These are phyloP conservation scores for Dendryphion nanum DNA, from an alignment of 2,329 filamentous ascomycete species.

Conservation along the genomic window DNA sequence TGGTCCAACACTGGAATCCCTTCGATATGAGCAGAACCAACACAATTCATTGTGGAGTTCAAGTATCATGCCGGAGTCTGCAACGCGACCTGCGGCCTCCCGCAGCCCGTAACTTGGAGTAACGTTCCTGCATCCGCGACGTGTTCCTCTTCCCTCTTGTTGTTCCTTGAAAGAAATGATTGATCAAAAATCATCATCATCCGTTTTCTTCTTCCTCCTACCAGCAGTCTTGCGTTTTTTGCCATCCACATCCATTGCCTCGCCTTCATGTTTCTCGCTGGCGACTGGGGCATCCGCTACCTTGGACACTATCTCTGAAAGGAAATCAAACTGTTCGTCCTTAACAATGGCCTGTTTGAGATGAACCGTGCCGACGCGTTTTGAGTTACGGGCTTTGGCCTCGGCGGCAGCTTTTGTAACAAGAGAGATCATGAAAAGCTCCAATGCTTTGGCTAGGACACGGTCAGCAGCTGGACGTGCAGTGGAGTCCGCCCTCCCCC, in stretches of 20 bases:
- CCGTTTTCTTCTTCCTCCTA: constrained; percentile 38
- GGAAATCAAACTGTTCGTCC: constrained; percentile 91
- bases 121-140: no score
- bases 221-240: constrained; percentile 45
- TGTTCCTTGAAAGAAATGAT: constrained; percentile 4
- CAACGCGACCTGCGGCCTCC: no score
- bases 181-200: constrained; percentile 34
- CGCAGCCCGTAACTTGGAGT: no score
- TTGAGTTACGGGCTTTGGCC: constrained; percentile 78
- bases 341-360: constrained; percentile 86
- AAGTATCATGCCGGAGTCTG: no score
- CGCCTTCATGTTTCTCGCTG: constrained; percentile 48
- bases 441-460: constrained; percentile 76
- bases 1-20: no score
- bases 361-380: constrained; percentile 86
- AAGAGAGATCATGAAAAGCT: constrained; percentile 95
- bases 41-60: no score
- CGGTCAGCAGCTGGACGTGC: no score
- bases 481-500: neutral
- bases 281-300: constrained; percentile 63
- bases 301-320: constrained; percentile 85
- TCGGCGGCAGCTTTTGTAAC: constrained; percentile 85
- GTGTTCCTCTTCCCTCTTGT: neutral
- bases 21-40: no score
- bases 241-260: constrained; percentile 39